Conservation (phyloP, 345 rosid species). For the Trapa incisa region DNA sequence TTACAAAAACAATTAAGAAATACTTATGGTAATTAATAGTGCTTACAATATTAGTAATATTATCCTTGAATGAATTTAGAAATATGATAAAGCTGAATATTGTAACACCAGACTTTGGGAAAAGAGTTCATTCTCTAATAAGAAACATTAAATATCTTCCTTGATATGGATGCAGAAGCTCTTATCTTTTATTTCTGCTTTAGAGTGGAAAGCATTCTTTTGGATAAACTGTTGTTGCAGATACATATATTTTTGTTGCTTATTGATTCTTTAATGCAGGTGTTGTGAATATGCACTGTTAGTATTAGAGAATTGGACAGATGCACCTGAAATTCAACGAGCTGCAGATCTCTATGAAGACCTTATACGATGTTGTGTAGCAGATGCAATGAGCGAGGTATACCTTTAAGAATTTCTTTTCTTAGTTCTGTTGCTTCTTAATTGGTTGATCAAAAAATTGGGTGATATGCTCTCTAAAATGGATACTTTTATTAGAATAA, state of each 20-base stretch:
- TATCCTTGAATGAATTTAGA: too few relatives aligned
- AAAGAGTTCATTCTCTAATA: too few relatives aligned
- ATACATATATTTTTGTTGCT: background rate
- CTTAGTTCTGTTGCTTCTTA: background rate
- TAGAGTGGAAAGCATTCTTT: background rate
- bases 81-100: too few relatives aligned
- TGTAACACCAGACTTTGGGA: background rate
- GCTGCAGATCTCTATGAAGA: conserved; percentile 88
- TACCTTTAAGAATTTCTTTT: background rate
- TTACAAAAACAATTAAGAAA: too few relatives aligned
- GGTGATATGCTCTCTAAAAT: background rate
- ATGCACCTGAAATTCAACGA: conserved; percentile 91
- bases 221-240: background rate
- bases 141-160: background rate
- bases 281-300: conserved; percentile 92
- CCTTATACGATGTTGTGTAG: conserved; percentile 79
- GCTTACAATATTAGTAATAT: too few relatives aligned
- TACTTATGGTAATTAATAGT: too few relatives aligned
- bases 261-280: conserved; percentile 24
- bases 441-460: background rate
- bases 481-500: background rate
- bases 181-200: background rate
- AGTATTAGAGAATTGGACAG: conserved; percentile 93
- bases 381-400: conserved; percentile 99
- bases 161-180: background rate